Conservation (phyloP, 2,329 filamentous ascomycete genomes). For the Ciborinia camelliae region DNA sequence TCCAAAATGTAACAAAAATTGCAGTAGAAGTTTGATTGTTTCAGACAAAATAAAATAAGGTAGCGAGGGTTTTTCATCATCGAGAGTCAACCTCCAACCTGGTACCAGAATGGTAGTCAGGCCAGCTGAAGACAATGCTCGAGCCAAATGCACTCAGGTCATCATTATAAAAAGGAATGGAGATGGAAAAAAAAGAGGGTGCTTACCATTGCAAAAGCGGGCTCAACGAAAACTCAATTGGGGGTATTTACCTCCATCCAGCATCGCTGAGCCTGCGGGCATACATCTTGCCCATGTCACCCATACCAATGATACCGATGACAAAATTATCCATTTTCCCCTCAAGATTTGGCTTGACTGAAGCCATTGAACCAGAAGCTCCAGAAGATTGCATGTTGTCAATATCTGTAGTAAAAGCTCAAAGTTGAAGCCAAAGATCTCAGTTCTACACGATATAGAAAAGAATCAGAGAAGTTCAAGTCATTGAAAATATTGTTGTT, state of each 20-base stretch:
- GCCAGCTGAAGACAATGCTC: slow-evolving; percentile 73
- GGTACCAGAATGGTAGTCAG: slow-evolving; percentile 74
- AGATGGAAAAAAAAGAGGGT: slow-evolving; percentile 34
- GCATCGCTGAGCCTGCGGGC: slow-evolving; percentile 81
- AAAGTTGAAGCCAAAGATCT: not conserved
- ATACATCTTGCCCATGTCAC: slow-evolving; percentile 99
- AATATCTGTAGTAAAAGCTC: not conserved
- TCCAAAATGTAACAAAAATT: not conserved
- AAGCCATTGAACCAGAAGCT: slow-evolving; percentile 6
- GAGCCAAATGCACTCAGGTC: slow-evolving; percentile 99
- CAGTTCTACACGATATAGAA: not conserved
- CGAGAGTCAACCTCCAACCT: slow-evolving; percentile 64
- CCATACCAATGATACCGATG: slow-evolving; percentile 97
- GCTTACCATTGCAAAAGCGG: slow-evolving; percentile 32
- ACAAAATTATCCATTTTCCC: slow-evolving; percentile 52
- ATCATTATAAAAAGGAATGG: slow-evolving; percentile 61
- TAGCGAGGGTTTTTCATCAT: slow-evolving; percentile 99
- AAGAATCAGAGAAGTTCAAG: not conserved
- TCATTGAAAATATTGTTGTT: slow-evolving; percentile 2
- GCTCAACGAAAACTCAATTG: slow-evolving; percentile 37
- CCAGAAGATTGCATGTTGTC: not conserved
- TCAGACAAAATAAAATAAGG: slow-evolving; percentile 92
- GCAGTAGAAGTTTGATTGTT: slow-evolving; percentile 30
- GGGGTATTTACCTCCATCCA: slow-evolving; percentile 82
- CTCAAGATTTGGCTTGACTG: slow-evolving; percentile 17